A percentile compares a stretch with the other conserved stretches of the same genome.
phyloP scores from a whole-genome alignment of 2,329 filamentous ascomycete genomes.

The Talaromyces sp. region DNA sequence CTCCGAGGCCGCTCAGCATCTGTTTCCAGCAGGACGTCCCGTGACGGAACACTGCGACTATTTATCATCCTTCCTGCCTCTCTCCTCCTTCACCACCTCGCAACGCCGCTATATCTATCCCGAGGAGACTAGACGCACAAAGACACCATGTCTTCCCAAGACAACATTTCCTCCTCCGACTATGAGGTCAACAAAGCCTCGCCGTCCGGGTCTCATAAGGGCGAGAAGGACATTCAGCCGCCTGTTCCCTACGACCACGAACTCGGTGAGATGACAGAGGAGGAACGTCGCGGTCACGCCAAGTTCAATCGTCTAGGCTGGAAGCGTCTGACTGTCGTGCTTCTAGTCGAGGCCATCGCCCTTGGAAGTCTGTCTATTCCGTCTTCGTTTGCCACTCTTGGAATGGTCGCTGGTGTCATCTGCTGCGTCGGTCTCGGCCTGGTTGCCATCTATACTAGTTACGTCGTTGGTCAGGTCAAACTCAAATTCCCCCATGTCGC shows the following conservation, averaged over 20 bases:
- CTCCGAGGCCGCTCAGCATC: constrained; percentile 3
- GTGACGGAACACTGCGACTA: not conserved
- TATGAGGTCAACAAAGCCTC: constrained; percentile 12
- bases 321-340: constrained; percentile 50
- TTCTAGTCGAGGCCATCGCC: constrained; percentile 52
- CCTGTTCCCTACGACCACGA: constrained; percentile 15
- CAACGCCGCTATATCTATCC: not conserved
- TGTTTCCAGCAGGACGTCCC: not conserved
- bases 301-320: constrained; percentile 40
- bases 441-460: constrained; percentile 43
- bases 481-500: constrained; percentile 35
- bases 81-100: not conserved
- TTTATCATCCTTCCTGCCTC: not conserved
- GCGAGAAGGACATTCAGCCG: not conserved
- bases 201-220: constrained; percentile 1
- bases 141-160: constrained; percentile 12
- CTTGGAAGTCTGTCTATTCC: constrained; percentile 48
- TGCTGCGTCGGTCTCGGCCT: constrained; percentile 39
- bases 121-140: not conserved
- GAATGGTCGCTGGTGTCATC: constrained; percentile 48
- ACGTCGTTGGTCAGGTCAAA: constrained; percentile 41
- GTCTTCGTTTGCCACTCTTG: constrained; percentile 45
- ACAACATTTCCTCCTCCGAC: constrained; percentile 17
- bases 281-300: constrained; percentile 18
- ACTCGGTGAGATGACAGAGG: constrained; percentile 18